Base-by-base conservation (phyloP, 2,329 filamentous ascomycete genomes). In the Cercospora sp. region DNA sequence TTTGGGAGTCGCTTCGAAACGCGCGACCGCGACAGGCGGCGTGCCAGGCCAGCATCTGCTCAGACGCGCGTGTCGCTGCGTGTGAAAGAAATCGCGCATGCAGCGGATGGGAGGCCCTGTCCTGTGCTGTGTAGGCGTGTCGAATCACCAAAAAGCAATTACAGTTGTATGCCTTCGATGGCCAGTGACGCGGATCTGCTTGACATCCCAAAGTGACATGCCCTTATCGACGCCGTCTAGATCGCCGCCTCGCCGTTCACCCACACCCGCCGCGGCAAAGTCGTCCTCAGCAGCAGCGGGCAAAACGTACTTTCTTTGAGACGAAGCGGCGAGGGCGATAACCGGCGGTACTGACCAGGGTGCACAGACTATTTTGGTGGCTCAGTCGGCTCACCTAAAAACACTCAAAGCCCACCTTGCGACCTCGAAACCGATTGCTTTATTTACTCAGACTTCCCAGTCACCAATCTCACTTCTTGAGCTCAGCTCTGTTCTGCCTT, bases 191-290 rank as follows among this genome's bases (percentile, higher is more conserved):
- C 58, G 30, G 42, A 62, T 26, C 45, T 64, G 45, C 64, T 60
- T 55, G 64, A 61, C 33, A 61, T 62, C 12, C 40, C 8, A 5
- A 61, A 61, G 64, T 60, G 64, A 62, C 60, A 66, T 48, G 28
- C 42, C 23, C 59, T 58, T 61, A 61, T 61, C 59, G 59, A 61
- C 40, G 30, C 2, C 48, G 18, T 65, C 65, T 60, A 60, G 61
- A 67, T 67, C 65, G 55, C 45, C 65, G 60, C 53, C 48, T 64
- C 60, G 48, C 48, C 65, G 9, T 23, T 23, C 65, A 61, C 61
- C 33, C 20, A 61, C 40, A n/a, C 10, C 33, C 31, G 59, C 59
- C 59, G 36, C 59, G 59, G 59, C 33, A 61, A 12, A 61, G 36
- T 45, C 33, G 36, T 12, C 36, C 23, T 40, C 59, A 20, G 59